Percentiles rank a stretch among this genome's conserved stretches.
Evolutionary conservation across 176 grass and related monocot genomes (phyloP).

Genomic region (Echinochloa phyllopogon): DNA sequence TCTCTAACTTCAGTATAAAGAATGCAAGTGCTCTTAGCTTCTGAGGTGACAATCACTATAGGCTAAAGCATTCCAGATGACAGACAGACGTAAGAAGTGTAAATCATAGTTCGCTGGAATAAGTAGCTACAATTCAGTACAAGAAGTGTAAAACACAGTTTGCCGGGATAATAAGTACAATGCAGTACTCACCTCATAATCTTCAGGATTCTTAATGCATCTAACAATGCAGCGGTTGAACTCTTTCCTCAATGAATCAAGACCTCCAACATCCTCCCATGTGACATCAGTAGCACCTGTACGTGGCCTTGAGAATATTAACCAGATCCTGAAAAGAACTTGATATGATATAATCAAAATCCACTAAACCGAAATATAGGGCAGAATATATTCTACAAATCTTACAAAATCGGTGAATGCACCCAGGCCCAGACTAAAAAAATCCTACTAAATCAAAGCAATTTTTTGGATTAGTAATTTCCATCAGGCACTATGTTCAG

Average conservation of each 20-base stretch:
- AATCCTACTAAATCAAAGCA: too few relatives aligned
- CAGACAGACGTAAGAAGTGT: not conserved
- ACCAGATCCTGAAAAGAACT: too few relatives aligned
- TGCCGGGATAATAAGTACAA: not conserved
- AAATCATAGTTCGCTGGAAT: not conserved
- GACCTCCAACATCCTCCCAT: slow-evolving; percentile 87
- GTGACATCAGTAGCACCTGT: slow-evolving; percentile 50
- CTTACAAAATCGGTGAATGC: too few relatives aligned
- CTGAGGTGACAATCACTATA: not conserved
- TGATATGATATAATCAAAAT: too few relatives aligned
- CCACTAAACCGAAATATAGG: too few relatives aligned
- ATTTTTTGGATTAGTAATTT: too few relatives aligned
- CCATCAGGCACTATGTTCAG: too few relatives aligned
- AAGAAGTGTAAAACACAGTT: not conserved
- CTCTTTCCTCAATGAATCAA: slow-evolving; percentile 67
- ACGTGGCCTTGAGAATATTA: too few relatives aligned
- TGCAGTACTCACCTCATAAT: slow-evolving; percentile 60
- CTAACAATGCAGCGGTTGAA: slow-evolving; percentile 79
- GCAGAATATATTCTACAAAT: too few relatives aligned
- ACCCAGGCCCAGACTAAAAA: too few relatives aligned
- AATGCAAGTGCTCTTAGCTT: not conserved
- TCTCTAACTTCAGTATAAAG: not conserved
- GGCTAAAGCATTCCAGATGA: not conserved
- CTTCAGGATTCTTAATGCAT: slow-evolving; percentile 77
- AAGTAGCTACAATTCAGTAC: slow-evolving; percentile 2